These are phyloP conservation scores for Phialocephala sp. DNA, from an alignment of 2,329 filamentous ascomycete species.

Conservation along the genomic window DNA sequence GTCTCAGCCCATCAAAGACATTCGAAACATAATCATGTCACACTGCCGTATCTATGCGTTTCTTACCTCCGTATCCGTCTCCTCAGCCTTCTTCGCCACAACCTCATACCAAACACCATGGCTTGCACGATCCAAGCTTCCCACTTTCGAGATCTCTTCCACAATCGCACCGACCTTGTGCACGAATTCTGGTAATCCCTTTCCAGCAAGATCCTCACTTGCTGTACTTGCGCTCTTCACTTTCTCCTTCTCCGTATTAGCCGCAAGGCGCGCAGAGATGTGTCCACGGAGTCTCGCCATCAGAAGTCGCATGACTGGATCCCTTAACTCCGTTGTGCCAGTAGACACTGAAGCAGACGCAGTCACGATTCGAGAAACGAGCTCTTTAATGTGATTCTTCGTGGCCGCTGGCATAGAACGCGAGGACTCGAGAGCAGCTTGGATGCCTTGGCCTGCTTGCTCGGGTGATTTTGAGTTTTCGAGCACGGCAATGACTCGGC, in stretches of 20 bases:
- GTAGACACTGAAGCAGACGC: conserved; percentile 30
- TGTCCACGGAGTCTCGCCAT: conserved; percentile 71
- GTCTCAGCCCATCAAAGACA: neutral
- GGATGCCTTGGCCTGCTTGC: conserved; percentile 59
- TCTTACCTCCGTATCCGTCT: conserved; percentile 7
- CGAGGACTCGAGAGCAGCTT: conserved; percentile 66
- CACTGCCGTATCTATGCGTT: neutral
- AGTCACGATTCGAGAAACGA: conserved; percentile 60
- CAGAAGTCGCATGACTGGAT: conserved; percentile 68
- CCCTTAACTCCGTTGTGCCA: conserved; percentile 48
- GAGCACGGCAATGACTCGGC: conserved; percentile 72
- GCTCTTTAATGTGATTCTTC: conserved; percentile 61
- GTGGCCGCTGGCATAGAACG: conserved; percentile 69
- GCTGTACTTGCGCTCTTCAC: conserved; percentile 72
- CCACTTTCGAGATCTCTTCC: conserved; percentile 68
- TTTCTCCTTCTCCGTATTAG: conserved; percentile 71
- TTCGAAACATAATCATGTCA: conserved; percentile 1
- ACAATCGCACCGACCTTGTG: conserved; percentile 72
- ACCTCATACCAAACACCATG: conserved; percentile 74
- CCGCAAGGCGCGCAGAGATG: conserved; percentile 67
- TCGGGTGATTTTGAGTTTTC: conserved; percentile 60
- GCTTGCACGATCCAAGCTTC: conserved; percentile 69
- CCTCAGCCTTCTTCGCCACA: conserved; percentile 35
- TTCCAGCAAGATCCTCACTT: conserved; percentile 70
- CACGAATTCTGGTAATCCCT: conserved; percentile 77